Base-by-base conservation (phyloP, 2,329 filamentous ascomycete species). In the Fusarium coffeatum region DNA sequence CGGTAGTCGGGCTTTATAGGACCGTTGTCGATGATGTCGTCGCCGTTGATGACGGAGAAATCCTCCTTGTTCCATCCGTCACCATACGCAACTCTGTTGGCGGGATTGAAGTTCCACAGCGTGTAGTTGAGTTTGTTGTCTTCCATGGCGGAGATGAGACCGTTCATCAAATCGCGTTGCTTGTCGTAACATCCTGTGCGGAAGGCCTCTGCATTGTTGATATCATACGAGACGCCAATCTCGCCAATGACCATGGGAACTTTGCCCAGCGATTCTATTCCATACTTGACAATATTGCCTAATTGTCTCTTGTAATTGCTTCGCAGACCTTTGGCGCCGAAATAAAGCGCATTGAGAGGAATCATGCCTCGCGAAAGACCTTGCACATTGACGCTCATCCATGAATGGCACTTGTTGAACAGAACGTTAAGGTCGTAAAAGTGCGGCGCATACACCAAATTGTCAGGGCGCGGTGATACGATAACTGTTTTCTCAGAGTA, bases 41-140 rank as follows among this genome's bases (percentile, higher is more conserved):
- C 76, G 22, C 79, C 76, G 10, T 81, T 82, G 22, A 82, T 72
- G 25, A 83, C 70, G 0, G 81, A 83, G 51, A 83, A 83, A 47
- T 83, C 81, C 58, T 83, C 81, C 56, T 78, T 81, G 59, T 83
- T 83, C 81, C 81, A 83, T 2, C 80, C 79, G 13, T 83, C 81
- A 1, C 81, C 81, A 11, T 80, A 80, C 65, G 79, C 78, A 32
- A 78, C 74, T 7, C 75, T 68, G 54, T 81, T 82, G 37, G 78
- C 76, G 0, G 80, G 80, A 47, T 81, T 82, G 45, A 81, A 81
- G 56, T 83, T 82, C 75, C 80, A 81, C 8, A 82, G 64, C 0
- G 81, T 82, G 18, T 82, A 81, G 4, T 76, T 78, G 13, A 80
- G 74, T 40, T 75, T 54, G 73, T 77, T 68, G 55, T 82, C 78